Conservation (phyloP, 1,284 basidiomycete species). For the Trichosporon inkin region DNA sequence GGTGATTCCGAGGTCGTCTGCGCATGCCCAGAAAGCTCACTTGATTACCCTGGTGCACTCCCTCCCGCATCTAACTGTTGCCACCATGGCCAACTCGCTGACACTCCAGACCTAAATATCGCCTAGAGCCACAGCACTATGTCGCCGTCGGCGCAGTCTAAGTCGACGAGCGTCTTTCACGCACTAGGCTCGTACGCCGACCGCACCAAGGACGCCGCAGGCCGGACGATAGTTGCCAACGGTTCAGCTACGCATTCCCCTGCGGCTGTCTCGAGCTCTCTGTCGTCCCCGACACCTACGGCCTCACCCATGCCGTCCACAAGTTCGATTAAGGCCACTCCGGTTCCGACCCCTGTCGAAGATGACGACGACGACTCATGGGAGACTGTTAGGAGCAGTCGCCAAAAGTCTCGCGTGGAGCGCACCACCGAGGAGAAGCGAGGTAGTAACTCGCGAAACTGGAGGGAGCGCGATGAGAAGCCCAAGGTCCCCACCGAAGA, state of each 20-base stretch:
- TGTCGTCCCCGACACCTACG: constrained; percentile 9
- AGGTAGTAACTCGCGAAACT: constrained; percentile 35
- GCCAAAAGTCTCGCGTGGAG: constrained; percentile 17
- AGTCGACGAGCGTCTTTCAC: constrained; percentile 41
- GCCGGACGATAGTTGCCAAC: constrained; percentile 6
- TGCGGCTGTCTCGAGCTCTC: constrained; percentile 9
- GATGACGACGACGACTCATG: constrained; percentile 16
- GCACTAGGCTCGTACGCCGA: constrained; percentile 48
- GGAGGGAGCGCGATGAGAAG: constrained; percentile 23
- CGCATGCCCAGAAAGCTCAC: neutral
- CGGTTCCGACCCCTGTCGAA: constrained; percentile 4
- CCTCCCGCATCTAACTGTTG: neutral
- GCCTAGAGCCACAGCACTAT: constrained; percentile 7
- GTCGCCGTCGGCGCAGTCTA: constrained; percentile 18
- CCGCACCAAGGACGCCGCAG: constrained; percentile 33
- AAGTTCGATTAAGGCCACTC: neutral
- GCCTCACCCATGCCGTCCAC: constrained; percentile 8
- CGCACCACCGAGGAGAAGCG: constrained; percentile 27
- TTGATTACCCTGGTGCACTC: neutral
- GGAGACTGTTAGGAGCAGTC: constrained; percentile 20
- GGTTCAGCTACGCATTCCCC: constrained; percentile 8
- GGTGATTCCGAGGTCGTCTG: neutral
- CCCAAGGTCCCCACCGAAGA: constrained; percentile 12
- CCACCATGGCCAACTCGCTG: neutral
- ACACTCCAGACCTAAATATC: neutral